Evolutionary conservation across 1,284 basidiomycete genomes (phyloP).

Genomic region (Fomitopsis palustris): DNA sequence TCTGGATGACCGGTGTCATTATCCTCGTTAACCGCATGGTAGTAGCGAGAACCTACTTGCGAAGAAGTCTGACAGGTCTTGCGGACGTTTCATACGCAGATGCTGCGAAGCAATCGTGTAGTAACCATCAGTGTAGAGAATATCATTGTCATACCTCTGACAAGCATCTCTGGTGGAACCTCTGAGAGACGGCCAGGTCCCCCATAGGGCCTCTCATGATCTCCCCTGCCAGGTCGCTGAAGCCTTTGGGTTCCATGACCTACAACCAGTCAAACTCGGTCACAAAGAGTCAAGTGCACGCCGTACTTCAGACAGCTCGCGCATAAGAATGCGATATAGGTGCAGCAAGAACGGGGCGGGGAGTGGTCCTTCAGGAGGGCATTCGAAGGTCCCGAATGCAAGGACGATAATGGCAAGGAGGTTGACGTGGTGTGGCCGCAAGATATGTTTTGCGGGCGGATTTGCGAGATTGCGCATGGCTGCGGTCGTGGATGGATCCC

Average conservation of each 20-base stretch:
- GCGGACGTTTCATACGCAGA: slow-evolving; percentile 44
- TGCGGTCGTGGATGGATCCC: not conserved
- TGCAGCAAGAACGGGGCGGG: slow-evolving; percentile 59
- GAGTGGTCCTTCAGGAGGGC: slow-evolving; percentile 34
- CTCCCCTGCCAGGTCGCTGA: slow-evolving; percentile 31
- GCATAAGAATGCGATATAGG: slow-evolving; percentile 28
- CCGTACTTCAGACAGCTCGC: slow-evolving; percentile 24
- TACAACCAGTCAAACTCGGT: slow-evolving; percentile 14
- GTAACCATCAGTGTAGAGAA: too few relatives aligned
- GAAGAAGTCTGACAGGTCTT: slow-evolving; percentile 63
- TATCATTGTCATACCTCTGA: slow-evolving; percentile 41
- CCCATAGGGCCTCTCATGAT: slow-evolving; percentile 25
- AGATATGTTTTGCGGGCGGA: slow-evolving; percentile 56
- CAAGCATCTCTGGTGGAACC: slow-evolving; percentile 34
- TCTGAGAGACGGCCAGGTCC: slow-evolving; percentile 5
- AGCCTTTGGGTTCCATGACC: slow-evolving; percentile 39
- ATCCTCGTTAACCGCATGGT: not conserved
- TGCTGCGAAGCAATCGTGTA: not conserved
- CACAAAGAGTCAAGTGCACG: not conserved
- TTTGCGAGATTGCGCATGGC: slow-evolving; percentile 22
- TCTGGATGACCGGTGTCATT: slow-evolving; percentile 4
- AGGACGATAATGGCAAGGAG: slow-evolving; percentile 59
- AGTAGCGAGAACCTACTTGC: slow-evolving; percentile 35
- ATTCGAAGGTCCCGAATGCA: slow-evolving; percentile 52
- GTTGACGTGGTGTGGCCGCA: slow-evolving; percentile 71